Conservation (phyloP, 2,329 filamentous ascomycete genomes). For the Trematosphaeria pertusa region DNA sequence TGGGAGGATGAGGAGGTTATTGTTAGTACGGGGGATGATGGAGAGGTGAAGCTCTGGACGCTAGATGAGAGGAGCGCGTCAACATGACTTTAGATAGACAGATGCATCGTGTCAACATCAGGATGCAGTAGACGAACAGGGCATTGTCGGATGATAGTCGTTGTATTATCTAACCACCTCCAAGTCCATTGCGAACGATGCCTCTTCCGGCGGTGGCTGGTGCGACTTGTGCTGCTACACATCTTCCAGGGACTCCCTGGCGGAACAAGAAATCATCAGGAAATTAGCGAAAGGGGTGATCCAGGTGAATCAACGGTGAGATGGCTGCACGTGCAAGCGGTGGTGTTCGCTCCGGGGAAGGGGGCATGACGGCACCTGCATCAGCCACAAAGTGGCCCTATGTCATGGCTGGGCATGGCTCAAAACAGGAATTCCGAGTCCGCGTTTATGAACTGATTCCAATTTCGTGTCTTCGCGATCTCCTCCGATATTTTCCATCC, state of each 20-base stretch:
- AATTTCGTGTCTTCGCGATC: too few relatives aligned
- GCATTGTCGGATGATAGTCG: too few relatives aligned
- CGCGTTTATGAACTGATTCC: constrained; percentile 28
- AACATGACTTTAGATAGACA: too few relatives aligned
- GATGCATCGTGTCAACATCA: too few relatives aligned
- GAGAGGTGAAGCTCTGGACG: constrained; percentile 83
- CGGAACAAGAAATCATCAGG: neutral
- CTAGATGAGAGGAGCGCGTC: constrained; percentile 34
- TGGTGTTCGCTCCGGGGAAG: neutral
- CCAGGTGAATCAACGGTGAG: constrained; percentile 7
- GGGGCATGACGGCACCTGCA: constrained; percentile 1
- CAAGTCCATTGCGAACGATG: too few relatives aligned
- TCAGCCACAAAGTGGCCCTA: constrained; percentile 7
- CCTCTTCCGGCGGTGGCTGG: too few relatives aligned
- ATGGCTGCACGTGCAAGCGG: constrained; percentile 7
- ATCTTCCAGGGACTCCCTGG: too few relatives aligned
- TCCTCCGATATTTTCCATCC: too few relatives aligned
- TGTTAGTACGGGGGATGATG: constrained; percentile 91
- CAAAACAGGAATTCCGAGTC: constrained; percentile 29
- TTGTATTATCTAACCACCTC: too few relatives aligned
- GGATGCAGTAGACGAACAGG: too few relatives aligned
- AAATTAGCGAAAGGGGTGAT: neutral
- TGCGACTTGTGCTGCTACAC: too few relatives aligned
- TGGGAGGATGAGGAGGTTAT: constrained; percentile 80
- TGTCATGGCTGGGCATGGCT: constrained; percentile 29